Evolutionary conservation across 1,139 yeast genomes (phyloP).

Genomic region (Candida tunisiensis): DNA sequence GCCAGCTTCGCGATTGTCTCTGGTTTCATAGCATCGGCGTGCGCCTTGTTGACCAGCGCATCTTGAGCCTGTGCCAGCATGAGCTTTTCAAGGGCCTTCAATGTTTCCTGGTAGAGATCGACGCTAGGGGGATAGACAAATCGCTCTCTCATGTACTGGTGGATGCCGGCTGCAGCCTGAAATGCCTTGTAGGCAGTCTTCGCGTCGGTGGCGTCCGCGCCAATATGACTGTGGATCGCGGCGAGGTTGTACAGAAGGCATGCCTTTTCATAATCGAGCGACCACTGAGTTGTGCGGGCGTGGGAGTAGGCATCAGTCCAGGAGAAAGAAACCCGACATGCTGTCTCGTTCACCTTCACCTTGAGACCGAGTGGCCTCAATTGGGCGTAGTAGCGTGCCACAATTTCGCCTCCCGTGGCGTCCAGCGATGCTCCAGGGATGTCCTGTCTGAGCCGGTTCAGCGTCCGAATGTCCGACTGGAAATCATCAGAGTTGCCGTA

Average conservation of each 20-base stretch:
- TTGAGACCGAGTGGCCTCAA: constrained; percentile 66
- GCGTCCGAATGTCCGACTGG: constrained; percentile 34
- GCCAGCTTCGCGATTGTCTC: constrained; percentile 63
- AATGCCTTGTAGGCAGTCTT: constrained; percentile 46
- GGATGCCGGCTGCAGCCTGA: constrained; percentile 72
- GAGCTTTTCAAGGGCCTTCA: constrained; percentile 43
- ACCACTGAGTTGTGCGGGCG: constrained; percentile 39
- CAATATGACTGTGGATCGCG: constrained; percentile 32
- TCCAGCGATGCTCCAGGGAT: constrained; percentile 31
- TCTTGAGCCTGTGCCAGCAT: constrained; percentile 87
- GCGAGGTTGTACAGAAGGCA: constrained; percentile 66
- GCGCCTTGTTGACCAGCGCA: constrained; percentile 44
- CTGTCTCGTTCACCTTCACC: constrained; percentile 43
- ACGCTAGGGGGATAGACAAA: constrained; percentile 81
- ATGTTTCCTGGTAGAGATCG: constrained; percentile 58
- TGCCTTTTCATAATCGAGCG: constrained; percentile 83
- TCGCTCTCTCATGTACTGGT: constrained; percentile 55
- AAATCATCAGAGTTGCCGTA: constrained; percentile 51
- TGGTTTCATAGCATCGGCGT: constrained; percentile 27
- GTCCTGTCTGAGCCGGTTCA: constrained; percentile 48
- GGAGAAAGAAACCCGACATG: constrained; percentile 44
- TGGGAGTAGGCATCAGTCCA: constrained; percentile 67
- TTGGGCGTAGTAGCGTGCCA: constrained; percentile 65
- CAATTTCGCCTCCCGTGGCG: constrained; percentile 28
- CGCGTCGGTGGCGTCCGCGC: constrained; percentile 29